These are phyloP conservation scores for Apiotrichum domesticum DNA, from an alignment of 1,284 basidiomycete species.

Conservation along the genomic window DNA sequence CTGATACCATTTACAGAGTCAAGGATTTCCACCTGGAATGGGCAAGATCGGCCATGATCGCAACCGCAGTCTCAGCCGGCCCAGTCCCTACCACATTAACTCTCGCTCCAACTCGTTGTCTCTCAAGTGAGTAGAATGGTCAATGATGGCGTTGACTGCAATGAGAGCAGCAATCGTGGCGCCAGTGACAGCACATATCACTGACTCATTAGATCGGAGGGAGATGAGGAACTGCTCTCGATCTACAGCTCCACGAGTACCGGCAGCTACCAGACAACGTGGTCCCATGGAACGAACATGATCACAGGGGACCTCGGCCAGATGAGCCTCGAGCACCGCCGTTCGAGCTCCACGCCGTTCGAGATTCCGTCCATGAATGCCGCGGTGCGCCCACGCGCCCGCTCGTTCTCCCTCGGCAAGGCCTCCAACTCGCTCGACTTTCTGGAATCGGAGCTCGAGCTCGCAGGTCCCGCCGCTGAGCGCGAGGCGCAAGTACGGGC, in stretches of 20 bases:
- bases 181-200: too few species aligned
- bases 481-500: constrained; percentile 26
- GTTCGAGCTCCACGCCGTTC: constrained; percentile 15
- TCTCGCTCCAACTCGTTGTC: constrained; percentile 29
- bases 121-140: constrained; percentile 21
- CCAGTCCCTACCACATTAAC: constrained; percentile 28
- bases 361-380: constrained; percentile 12
- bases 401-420: constrained; percentile 20
- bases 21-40: not conserved
- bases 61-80: constrained; percentile 24
- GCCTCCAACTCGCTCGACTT: constrained; percentile 17
- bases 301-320: constrained; percentile 24
- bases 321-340: constrained; percentile 31
- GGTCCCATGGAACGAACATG: constrained; percentile 19
- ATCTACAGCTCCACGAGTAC: constrained; percentile 23
- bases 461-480: constrained; percentile 25
- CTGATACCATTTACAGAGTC: not conserved
- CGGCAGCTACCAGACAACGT: constrained; percentile 20
- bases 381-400: constrained; percentile 9
- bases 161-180: not conserved
- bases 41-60: constrained; percentile 15
- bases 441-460: constrained; percentile 18
- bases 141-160: not conserved
- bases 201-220: constrained; percentile 29
- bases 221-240: constrained; percentile 26